Base-by-base conservation (phyloP, 805 yeast species). In the Yamadazyma kitorensis region DNA sequence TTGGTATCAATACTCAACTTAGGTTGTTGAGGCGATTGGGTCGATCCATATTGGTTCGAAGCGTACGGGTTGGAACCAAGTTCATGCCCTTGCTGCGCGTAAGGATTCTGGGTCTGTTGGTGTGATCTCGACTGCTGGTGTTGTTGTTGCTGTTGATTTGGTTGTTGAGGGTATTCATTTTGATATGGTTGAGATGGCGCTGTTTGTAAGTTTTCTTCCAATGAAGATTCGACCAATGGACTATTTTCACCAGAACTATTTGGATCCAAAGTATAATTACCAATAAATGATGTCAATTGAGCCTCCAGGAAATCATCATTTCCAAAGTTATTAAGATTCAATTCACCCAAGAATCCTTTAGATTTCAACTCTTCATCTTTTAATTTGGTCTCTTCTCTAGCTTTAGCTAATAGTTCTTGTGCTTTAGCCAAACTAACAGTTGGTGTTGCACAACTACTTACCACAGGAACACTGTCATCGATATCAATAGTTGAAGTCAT, bases 401-500 rank as follows among this genome's bases (percentile, higher is more conserved):
- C 93, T 46, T 81, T 84, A 2, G 86, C 81, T 49, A 87, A 68
- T 57, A 93, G 59, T 50, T 81, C 95, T 59, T 87, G 95, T 0
- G 98, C 98, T 48, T 78, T 80, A 30, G 79, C 76, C 43, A 93
- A 65, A 8, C 95, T 80, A 6, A 93, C 88, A 0, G 98, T 91
- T n/a, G 98, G 98, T 0, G 97, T 87, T 9, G 84, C 82, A 57
- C 95, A 91, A 11, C 96, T 84, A 40, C 95, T 83, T 7, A 89
- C 82, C 2, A 87, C 93, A 1, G 98, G 97, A 10, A 85, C 86
- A 2, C 85, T 61, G 37, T 93, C 97, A 61, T 93, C 98, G 36
- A 94, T 72, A 54, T 93, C 99, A 49, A 93, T 94, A 0, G 98
- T 93, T 0, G 98, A 95, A 40, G 89, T 87, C 78, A 89, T 86